Evolutionary conservation across 2,329 filamentous ascomycete genomes (phyloP).

Genomic region (Ceratocystis ficicola): DNA sequence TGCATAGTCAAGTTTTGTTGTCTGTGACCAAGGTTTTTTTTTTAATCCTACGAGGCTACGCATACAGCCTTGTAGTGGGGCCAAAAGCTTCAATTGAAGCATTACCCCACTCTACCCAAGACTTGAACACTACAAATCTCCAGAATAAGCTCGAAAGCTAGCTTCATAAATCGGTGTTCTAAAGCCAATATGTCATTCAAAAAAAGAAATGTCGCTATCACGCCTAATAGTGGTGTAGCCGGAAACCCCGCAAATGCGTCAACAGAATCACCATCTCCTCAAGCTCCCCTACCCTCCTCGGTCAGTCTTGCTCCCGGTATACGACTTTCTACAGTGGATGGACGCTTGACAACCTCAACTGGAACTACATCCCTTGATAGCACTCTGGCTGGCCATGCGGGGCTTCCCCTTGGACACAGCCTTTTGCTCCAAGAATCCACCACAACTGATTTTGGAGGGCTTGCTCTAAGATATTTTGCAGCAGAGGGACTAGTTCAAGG

Average conservation of each 20-base stretch:
- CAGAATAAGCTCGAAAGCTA: neutral
- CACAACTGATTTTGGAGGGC: conserved; percentile 85
- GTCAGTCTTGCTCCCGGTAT: conserved; percentile 35
- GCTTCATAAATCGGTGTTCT: neutral
- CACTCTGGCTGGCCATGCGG: conserved; percentile 74
- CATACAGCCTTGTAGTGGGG: conserved; percentile 20
- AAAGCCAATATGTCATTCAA: conserved; percentile 42
- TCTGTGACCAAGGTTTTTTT: conserved; percentile 6
- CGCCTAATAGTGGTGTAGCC: conserved; percentile 26
- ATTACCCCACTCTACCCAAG: conserved; percentile 9
- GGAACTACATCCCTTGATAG: conserved; percentile 77
- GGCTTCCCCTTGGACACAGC: conserved; percentile 68
- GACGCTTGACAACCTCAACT: conserved; percentile 78
- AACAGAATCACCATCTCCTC: conserved; percentile 29
- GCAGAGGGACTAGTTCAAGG: conserved; percentile 88
- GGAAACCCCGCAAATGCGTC: conserved; percentile 23
- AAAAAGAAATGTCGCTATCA: conserved; percentile 44
- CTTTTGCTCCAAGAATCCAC: conserved; percentile 77
- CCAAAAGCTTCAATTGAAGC: conserved; percentile 1
- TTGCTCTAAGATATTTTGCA: conserved; percentile 75
- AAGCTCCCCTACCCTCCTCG: conserved; percentile 26
- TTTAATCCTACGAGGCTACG: neutral
- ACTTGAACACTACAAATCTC: neutral
- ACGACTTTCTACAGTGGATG: conserved; percentile 78
- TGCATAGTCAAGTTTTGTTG: neutral